Percentiles rank a stretch among this genome's conserved stretches.
phyloP scores from a whole-genome alignment of 2,329 filamentous ascomycete genomes.

The Ciborinia camelliae region DNA sequence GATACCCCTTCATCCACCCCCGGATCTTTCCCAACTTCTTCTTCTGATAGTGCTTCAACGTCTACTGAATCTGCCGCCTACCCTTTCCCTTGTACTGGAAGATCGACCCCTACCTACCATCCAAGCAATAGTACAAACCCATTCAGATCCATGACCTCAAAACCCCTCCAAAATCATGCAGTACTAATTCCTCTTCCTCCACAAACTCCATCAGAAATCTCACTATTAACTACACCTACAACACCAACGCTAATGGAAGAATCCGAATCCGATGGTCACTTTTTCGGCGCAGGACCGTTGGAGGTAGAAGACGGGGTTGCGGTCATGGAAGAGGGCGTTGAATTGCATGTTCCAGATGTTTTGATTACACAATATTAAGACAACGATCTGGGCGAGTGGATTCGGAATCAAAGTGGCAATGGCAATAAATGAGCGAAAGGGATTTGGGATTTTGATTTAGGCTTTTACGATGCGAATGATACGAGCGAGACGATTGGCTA shows the following conservation, averaged over 20 bases:
- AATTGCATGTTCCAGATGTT: slow-evolving; percentile 46
- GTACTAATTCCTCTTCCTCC: slow-evolving; percentile 17
- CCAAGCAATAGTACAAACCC: background rate
- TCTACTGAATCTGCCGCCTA: background rate
- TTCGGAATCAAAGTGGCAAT: background rate
- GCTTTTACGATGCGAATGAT: background rate
- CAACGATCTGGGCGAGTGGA: background rate
- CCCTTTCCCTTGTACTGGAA: background rate
- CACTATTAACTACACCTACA: slow-evolving; percentile 11
- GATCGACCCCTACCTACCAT: background rate
- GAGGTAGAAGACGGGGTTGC: slow-evolving; percentile 52
- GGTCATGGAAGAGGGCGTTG: slow-evolving; percentile 54
- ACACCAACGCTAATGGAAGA: slow-evolving; percentile 34
- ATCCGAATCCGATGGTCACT: slow-evolving; percentile 36
- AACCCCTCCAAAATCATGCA: background rate
- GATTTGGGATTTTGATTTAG: background rate
- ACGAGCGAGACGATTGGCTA: background rate
- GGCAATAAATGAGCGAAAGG: background rate
- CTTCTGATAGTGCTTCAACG: background rate
- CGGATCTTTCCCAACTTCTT: slow-evolving; percentile 6
- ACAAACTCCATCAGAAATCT: slow-evolving; percentile 21
- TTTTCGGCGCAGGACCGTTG: slow-evolving; percentile 43
- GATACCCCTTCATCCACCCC: slow-evolving; percentile 2
- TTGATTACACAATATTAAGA: slow-evolving; percentile 36
- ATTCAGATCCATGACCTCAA: background rate